Base-by-base conservation (phyloP, 2,329 filamentous ascomycete genomes). In the Ascochyta pisi region DNA sequence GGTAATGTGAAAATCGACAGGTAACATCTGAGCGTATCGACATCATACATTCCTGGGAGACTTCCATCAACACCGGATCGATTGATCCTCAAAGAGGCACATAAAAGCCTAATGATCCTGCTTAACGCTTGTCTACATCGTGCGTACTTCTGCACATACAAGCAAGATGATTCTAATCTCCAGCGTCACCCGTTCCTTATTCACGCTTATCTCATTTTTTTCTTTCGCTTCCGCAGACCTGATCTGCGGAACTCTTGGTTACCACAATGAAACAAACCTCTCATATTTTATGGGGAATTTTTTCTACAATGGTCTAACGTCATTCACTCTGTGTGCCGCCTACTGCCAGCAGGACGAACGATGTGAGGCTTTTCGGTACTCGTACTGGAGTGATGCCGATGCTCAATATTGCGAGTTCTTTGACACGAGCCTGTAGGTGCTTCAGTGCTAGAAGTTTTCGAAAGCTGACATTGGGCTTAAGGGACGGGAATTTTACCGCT, bases 331-430 rank as follows among this genome's bases (percentile, higher is more conserved):
- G 5, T 70, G 65, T 40, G 64, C 60, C 4, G 51, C 58, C 16
- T 68, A 58, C 24, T 68, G 64, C 45, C 61, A 62, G 41, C 57
- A 57, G 22, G 58, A 64, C 27, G 27, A 42, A 24, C 50, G 33
- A 12, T 70, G 65, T 33, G 47, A 56, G 24, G 52, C 43, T 13
- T 68, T 68, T 39, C 60, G 64, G 4, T 66, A 68, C 31, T 63
- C 56, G 13, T 64, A 61, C 31, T 65, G 39, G 35, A 13, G 33
- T 6, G 61, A 68, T n/a, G 54, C 61, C 15, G 34, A 58, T 38
- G 27, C 57, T 10, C 62, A 69, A 34, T 66, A 67, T 23, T 68
- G 66, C 51, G 65, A 69, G 41, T 69, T 65, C 37, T 68, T 65
- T 40, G 39, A 49, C 6, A 51, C 51, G 37, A 50, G 40, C 22